Conservation (phyloP, 768 basidiomycete species). For the Suillus fuscotomentosus region DNA sequence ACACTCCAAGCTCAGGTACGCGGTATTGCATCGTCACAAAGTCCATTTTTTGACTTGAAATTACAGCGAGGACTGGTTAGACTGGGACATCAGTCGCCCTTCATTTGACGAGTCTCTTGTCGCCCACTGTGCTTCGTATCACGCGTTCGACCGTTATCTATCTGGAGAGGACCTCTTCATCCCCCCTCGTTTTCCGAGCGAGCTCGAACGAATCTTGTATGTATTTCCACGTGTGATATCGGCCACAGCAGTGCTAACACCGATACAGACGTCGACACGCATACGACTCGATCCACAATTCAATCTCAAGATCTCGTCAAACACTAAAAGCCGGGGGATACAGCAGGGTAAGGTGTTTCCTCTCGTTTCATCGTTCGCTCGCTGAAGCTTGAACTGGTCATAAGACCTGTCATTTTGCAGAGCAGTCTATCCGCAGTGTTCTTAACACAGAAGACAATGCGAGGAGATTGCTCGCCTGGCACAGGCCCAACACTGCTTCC, state of each 20-base stretch:
- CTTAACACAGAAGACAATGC: conserved; percentile 63
- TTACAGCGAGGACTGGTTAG: conserved; percentile 53
- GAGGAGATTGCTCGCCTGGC: conserved; percentile 55
- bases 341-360: conserved; percentile 33
- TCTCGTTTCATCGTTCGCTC: conserved; percentile 4
- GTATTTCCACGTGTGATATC: conserved; percentile 20
- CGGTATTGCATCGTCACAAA: conserved; percentile 11
- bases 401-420: conserved; percentile 64
- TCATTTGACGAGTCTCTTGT: conserved; percentile 63
- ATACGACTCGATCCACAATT: conserved; percentile 72
- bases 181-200: conserved; percentile 51
- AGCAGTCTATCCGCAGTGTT: conserved; percentile 59
- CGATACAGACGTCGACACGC: conserved; percentile 59
- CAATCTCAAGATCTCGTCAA: conserved; percentile 61
- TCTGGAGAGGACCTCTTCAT: conserved; percentile 64
- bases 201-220: conserved; percentile 66
- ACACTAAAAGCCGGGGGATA: conserved; percentile 49
- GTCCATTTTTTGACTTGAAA: conserved; percentile 12
- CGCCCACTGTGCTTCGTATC: conserved; percentile 67
- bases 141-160: conserved; percentile 66
- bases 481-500: conserved; percentile 20
- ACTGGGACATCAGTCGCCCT: conserved; percentile 62
- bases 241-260: conserved; percentile 2
- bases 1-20: conserved; percentile 58
- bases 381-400: neutral